Conservation (phyloP, 1,284 basidiomycete species). For the Leccinum pachyderme region DNA sequence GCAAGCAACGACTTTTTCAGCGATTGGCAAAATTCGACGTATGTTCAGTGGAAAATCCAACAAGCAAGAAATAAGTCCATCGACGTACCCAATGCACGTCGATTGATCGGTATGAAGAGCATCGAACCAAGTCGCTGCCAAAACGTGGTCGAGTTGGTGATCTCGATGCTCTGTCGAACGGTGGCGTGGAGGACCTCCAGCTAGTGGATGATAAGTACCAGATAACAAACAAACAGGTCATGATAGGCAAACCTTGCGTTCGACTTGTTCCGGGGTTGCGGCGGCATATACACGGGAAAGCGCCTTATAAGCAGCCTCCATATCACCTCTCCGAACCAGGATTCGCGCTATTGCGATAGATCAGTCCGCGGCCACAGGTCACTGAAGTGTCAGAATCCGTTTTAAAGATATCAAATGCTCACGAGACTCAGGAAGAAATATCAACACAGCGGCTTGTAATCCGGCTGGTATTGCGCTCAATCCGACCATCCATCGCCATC, state of each 20-base stretch:
- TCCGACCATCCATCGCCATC: slow-evolving; percentile 87
- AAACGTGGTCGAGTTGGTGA: slow-evolving; percentile 62
- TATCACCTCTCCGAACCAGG: slow-evolving; percentile 55
- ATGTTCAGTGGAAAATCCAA: neutral
- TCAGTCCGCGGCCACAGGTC: neutral
- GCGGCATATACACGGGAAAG: slow-evolving; percentile 66
- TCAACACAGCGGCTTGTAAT: slow-evolving; percentile 59
- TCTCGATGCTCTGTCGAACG: slow-evolving; percentile 63
- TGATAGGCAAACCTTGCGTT: slow-evolving; percentile 51
- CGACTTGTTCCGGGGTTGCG: slow-evolving; percentile 62
- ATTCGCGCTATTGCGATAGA: slow-evolving; percentile 56
- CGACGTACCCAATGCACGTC: slow-evolving; percentile 67
- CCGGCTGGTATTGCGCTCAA: slow-evolving; percentile 67
- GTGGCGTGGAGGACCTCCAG: slow-evolving; percentile 58
- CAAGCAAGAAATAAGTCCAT: neutral
- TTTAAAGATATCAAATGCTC: slow-evolving; percentile 24
- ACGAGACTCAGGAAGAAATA: slow-evolving; percentile 79
- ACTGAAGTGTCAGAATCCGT: neutral
- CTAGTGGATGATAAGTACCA: slow-evolving; percentile 28
- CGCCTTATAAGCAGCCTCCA: slow-evolving; percentile 48
- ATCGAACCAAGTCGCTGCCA: slow-evolving; percentile 55
- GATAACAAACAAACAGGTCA: neutral
- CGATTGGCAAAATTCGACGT: neutral
- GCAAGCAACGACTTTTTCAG: slow-evolving; percentile 60
- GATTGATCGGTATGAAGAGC: slow-evolving; percentile 55